Evolutionary conservation across 2,329 filamentous ascomycete genomes (phyloP).

Genomic region (Seiridium unicorne): DNA sequence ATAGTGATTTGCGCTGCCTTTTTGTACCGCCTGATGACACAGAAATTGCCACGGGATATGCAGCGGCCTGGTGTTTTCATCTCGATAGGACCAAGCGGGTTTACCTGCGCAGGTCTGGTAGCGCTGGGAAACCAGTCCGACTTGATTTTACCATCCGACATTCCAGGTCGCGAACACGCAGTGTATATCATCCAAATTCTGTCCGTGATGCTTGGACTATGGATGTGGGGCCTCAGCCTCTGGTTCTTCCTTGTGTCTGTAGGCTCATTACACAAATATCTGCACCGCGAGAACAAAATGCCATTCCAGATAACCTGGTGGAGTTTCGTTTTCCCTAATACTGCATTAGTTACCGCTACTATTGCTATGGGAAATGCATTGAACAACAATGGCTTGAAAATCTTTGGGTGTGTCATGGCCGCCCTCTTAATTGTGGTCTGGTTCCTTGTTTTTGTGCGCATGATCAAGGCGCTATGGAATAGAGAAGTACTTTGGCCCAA

Average conservation of each 20-base stretch:
- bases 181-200: constrained; percentile 45
- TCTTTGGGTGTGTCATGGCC: constrained; percentile 68
- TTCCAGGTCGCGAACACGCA: constrained; percentile 39
- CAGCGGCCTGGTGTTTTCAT: constrained; percentile 82
- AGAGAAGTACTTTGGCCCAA: constrained; percentile 77
- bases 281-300: constrained; percentile 55
- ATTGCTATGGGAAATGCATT: constrained; percentile 67
- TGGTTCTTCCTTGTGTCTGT: constrained; percentile 83
- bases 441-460: constrained; percentile 65
- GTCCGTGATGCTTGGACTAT: constrained; percentile 65
- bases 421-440: constrained; percentile 66
- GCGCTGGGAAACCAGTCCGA: constrained; percentile 42
- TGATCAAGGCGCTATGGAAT: constrained; percentile 65
- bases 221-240: constrained; percentile 79
- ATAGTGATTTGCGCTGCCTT: constrained; percentile 76
- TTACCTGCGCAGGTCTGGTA: constrained; percentile 48
- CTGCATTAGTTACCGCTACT: constrained; percentile 71
- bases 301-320: constrained; percentile 85
- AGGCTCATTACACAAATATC: constrained; percentile 71
- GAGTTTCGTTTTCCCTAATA: constrained; percentile 80
- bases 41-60: constrained; percentile 75
- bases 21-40: constrained; percentile 83
- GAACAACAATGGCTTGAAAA: constrained; percentile 55
- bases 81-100: constrained; percentile 71
- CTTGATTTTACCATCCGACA: constrained; percentile 40